Conservation (phyloP, 2,329 filamentous ascomycete genomes). For the Claviceps maximensis region DNA sequence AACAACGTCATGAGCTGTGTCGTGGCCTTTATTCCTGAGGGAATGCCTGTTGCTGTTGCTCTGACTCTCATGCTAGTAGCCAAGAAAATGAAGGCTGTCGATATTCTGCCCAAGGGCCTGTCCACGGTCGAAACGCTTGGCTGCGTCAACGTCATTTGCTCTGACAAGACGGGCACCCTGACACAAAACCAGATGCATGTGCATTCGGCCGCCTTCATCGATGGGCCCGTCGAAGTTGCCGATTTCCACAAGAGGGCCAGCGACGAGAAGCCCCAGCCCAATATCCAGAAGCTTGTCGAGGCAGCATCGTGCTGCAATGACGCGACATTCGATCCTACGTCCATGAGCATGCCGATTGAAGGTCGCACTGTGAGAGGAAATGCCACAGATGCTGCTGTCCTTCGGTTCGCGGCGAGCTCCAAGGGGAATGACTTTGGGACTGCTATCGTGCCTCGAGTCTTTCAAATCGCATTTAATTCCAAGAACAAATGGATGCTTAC, state of each 20-base stretch:
- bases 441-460: constrained; percentile 15
- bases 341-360: constrained; percentile 20
- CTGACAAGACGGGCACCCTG: constrained; percentile 29
- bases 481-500: constrained; percentile 39
- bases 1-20: constrained; percentile 32
- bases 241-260: constrained; percentile 14
- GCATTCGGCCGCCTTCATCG: constrained; percentile 23
- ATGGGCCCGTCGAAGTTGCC: constrained; percentile 15
- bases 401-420: constrained; percentile 23
- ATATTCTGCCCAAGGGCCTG: constrained; percentile 28
- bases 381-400: constrained; percentile 29
- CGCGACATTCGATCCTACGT: constrained; percentile 26
- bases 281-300: constrained; percentile 14
- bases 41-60: constrained; percentile 26
- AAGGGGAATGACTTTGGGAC: constrained; percentile 10
- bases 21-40: constrained; percentile 27
- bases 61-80: constrained; percentile 30
- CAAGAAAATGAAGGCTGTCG: constrained; percentile 27
- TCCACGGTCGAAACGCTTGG: constrained; percentile 29
- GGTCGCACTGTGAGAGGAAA: constrained; percentile 26
- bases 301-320: constrained; percentile 28
- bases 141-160: constrained; percentile 30
- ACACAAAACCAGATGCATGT: constrained; percentile 33
- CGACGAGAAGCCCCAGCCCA: constrained; percentile 6
- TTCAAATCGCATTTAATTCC: constrained; percentile 35